Conservation (phyloP, 2,329 filamentous ascomycete genomes). For the Penicillium oxalicum region DNA sequence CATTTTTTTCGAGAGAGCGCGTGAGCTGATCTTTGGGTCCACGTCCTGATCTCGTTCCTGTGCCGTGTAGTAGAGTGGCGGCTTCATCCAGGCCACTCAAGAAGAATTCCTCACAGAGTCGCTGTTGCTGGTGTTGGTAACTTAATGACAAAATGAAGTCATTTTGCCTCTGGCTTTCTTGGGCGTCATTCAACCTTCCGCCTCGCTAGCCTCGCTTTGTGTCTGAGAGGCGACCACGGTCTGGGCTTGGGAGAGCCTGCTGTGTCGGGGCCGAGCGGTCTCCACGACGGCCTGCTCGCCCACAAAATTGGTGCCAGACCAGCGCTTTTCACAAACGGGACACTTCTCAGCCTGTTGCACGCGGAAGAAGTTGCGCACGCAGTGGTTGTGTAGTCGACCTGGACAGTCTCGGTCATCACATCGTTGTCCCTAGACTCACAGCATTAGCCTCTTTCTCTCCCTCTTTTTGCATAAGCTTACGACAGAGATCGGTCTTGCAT, state of each 20-base stretch:
- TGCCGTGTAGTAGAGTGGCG: too few relatives aligned
- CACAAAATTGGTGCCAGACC: constrained; percentile 48
- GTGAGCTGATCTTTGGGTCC: too few relatives aligned
- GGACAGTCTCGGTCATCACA: constrained; percentile 64
- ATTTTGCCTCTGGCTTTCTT: not conserved
- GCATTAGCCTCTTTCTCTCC: constrained; percentile 1
- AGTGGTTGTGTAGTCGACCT: constrained; percentile 70
- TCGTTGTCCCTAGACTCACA: constrained; percentile 56
- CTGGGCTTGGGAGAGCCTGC: not conserved
- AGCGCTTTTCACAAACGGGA: constrained; percentile 50
- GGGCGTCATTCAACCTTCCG: not conserved
- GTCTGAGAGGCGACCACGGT: not conserved
- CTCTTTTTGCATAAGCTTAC: not conserved
- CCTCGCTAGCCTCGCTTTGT: constrained; percentile 1
- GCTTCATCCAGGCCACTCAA: too few relatives aligned
- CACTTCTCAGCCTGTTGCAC: constrained; percentile 58
- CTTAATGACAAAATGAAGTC: too few relatives aligned
- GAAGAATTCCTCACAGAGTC: too few relatives aligned
- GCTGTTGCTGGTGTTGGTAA: too few relatives aligned
- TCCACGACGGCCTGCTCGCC: constrained; percentile 46
- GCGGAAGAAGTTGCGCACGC: constrained; percentile 67
- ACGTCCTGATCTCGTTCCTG: too few relatives aligned
- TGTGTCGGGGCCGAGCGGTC: constrained; percentile 3
- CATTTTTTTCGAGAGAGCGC: too few relatives aligned
- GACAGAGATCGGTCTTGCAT: not conserved